Evolutionary conservation across 2,329 filamentous ascomycete species (phyloP).

Genomic region (Aspergillus viridinutans): DNA sequence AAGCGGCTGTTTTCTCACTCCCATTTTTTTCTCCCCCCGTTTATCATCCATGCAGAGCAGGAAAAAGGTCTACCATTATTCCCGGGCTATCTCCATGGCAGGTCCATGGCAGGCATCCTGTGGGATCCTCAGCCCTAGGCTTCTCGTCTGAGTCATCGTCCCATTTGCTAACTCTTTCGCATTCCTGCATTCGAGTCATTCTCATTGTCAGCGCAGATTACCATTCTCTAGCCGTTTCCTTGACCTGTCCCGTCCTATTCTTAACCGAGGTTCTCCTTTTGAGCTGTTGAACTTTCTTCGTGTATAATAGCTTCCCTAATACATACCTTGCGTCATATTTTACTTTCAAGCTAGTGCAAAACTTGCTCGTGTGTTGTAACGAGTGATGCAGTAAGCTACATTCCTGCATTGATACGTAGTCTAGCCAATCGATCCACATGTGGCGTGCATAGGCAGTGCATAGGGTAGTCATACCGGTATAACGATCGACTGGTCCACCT

Average conservation of each 20-base stretch:
- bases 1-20: slow-evolving; percentile 5
- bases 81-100: slow-evolving; percentile 7
- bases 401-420: not conserved
- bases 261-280: not conserved
- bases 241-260: not conserved
- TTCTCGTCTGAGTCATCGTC: not conserved
- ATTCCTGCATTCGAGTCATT: not conserved
- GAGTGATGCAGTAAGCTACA: no score
- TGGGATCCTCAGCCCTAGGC: not conserved
- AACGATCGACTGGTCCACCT: not conserved
- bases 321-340: not conserved
- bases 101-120: slow-evolving; percentile 2
- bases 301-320: slow-evolving; percentile 6
- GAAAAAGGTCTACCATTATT: slow-evolving; percentile 1
- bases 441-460: no score
- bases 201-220: slow-evolving; percentile 5
- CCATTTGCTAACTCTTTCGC: not conserved
- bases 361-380: not conserved
- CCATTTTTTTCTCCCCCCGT: not conserved
- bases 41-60: slow-evolving; percentile 5
- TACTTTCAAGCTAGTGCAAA: not conserved
- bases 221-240: slow-evolving; percentile 2
- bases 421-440: no score
- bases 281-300: slow-evolving; percentile 6
- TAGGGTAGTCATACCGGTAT: no score